Conservation (phyloP, 2,329 filamentous ascomycete species). For the Cytospora leucostoma region DNA sequence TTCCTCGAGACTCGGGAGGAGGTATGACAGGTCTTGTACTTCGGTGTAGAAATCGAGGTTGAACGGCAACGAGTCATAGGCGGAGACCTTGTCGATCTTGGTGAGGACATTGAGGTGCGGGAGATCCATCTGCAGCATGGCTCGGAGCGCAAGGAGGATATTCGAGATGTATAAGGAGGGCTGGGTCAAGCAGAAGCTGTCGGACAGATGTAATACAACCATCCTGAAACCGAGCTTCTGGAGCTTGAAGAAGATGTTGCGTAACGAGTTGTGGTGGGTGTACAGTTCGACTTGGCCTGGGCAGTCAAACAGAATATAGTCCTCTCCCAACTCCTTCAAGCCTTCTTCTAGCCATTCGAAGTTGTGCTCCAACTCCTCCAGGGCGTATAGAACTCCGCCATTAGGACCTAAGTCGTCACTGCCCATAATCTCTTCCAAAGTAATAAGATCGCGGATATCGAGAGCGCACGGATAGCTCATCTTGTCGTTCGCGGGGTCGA, state of each 20-base stretch:
- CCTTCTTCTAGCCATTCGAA: conserved; percentile 87
- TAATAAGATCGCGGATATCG: conserved; percentile 86
- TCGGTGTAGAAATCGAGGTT: conserved; percentile 98
- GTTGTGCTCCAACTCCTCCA: conserved; percentile 94
- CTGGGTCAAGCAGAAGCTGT: conserved; percentile 89
- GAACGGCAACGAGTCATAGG: conserved; percentile 86
- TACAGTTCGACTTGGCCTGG: conserved; percentile 97
- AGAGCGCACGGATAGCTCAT: conserved; percentile 87
- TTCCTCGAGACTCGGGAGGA: conserved; percentile 76
- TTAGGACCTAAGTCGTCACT: conserved; percentile 90
- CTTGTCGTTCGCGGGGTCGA: conserved; percentile 94
- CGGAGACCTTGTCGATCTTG: conserved; percentile 91
- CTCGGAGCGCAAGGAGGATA: conserved; percentile 85
- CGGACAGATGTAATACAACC: conserved; percentile 89
- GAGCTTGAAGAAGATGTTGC: conserved; percentile 87
- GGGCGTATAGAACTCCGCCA: conserved; percentile 86
- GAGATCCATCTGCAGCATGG: conserved; percentile 98
- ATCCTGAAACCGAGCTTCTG: conserved; percentile 91
- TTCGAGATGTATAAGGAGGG: conserved; percentile 95
- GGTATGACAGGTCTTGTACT: conserved; percentile 85
- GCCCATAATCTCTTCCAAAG: conserved; percentile 92
- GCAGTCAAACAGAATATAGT: conserved; percentile 94
- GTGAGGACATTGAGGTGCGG: conserved; percentile 94
- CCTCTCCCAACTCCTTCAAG: conserved; percentile 77
- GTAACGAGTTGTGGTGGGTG: conserved; percentile 87